Conservation (phyloP, 768 basidiomycete species). For the Pseudohyphozyma bogoriensis region DNA sequence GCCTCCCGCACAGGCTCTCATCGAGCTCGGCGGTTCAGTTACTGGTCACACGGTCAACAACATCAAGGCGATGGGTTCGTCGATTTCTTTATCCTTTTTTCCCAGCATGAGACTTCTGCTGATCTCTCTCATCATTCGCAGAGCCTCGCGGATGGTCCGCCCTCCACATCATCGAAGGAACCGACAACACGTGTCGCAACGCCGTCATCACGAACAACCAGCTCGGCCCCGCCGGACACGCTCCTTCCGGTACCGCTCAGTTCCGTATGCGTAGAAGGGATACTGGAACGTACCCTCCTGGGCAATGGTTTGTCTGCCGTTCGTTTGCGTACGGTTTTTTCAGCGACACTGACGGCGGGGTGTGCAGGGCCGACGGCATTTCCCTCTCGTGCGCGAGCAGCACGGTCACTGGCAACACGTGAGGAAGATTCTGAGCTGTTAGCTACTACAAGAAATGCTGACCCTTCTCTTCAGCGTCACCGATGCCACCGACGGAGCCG, state of each 20-base stretch:
- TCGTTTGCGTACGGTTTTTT: neutral
- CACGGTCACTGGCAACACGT: constrained; percentile 30
- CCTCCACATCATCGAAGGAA: constrained; percentile 31
- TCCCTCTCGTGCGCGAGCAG: constrained; percentile 29
- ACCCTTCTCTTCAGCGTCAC: too few relatives aligned
- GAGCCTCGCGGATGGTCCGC: constrained; percentile 36
- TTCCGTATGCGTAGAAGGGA: constrained; percentile 21
- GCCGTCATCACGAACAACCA: constrained; percentile 31
- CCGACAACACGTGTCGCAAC: constrained; percentile 11
- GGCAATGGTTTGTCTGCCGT: neutral
- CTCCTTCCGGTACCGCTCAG: constrained; percentile 23
- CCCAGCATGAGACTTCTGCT: too few relatives aligned
- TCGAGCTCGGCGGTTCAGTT: too few relatives aligned
- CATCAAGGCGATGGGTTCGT: too few relatives aligned
- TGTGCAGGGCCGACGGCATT: constrained; percentile 34
- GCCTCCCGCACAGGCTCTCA: too few relatives aligned
- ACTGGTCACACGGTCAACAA: too few relatives aligned
- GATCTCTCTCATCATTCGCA: too few relatives aligned
- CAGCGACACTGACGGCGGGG: neutral
- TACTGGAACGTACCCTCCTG: neutral
- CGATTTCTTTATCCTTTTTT: too few relatives aligned
- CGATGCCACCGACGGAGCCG: constrained; percentile 33
- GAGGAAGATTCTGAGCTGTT: too few relatives aligned
- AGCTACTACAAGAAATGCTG: neutral
- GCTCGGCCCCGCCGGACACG: constrained; percentile 27